A percentile compares a stretch with the other conserved stretches of the same genome.
phyloP scores from a whole-genome alignment of 2,329 filamentous ascomycete species.

The Ascochyta koolunga region DNA sequence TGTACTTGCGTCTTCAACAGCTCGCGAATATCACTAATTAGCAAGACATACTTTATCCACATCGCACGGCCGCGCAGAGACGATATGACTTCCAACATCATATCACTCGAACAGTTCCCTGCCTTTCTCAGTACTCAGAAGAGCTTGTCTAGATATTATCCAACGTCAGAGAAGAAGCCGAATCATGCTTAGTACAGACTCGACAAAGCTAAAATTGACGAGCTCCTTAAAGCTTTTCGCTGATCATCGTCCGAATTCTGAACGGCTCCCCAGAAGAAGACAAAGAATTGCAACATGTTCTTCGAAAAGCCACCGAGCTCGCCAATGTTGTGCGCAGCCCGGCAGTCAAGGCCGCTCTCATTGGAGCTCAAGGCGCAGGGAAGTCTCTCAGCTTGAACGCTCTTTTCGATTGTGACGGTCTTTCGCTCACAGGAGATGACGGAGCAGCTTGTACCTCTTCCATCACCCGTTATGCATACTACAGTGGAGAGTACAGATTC shows the following conservation, averaged over 20 bases:
- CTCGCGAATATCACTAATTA: too few relatives aligned
- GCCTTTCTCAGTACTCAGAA: background rate
- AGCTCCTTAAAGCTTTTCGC: background rate
- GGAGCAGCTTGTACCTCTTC: constrained; percentile 29
- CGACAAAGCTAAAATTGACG: background rate
- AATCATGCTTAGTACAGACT: constrained; percentile 9
- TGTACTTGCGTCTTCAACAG: too few relatives aligned
- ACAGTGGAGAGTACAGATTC: constrained; percentile 1
- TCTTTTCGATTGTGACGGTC: constrained; percentile 22
- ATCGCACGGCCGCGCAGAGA: too few relatives aligned
- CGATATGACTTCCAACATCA: background rate
- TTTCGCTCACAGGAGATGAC: constrained; percentile 29
- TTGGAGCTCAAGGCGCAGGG: constrained; percentile 32
- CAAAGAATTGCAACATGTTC: constrained; percentile 21
- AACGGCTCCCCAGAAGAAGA: constrained; percentile 8
- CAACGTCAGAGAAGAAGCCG: background rate
- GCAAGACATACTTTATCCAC: too few relatives aligned
- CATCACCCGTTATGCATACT: constrained; percentile 18
- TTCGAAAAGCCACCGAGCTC: constrained; percentile 7
- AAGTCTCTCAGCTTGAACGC: constrained; percentile 28
- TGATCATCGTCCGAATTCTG: background rate
- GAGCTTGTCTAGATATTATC: background rate
- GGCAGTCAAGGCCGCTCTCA: constrained; percentile 20
- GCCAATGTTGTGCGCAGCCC: constrained; percentile 13
- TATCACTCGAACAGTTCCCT: constrained; percentile 11